Conservation (phyloP, 1,284 basidiomycete species). For the Trametes sp. region DNA sequence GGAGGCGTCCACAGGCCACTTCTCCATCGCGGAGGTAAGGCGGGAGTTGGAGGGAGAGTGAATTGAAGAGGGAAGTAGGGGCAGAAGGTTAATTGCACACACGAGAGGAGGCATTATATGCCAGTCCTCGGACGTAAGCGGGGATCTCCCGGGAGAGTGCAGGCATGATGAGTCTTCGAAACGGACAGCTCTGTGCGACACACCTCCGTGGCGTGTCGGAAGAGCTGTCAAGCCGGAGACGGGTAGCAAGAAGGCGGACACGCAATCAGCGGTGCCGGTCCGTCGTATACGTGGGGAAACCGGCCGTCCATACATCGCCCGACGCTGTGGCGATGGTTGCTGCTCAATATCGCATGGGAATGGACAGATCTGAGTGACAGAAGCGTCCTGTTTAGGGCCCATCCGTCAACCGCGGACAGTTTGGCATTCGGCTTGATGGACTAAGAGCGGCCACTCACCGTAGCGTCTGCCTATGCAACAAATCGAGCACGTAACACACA, state of each 20-base stretch:
- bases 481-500: not conserved
- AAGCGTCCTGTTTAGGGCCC: not conserved
- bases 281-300: not conserved
- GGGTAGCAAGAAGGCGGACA: conserved; percentile 10
- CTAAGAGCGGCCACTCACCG: not conserved
- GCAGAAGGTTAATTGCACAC: not conserved
- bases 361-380: conserved; percentile 12
- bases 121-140: not conserved
- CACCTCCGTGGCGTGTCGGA: conserved; percentile 22
- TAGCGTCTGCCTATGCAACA: not conserved
- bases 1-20: not conserved
- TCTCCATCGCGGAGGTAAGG: conserved; percentile 4
- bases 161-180: not conserved
- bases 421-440: conserved; percentile 18
- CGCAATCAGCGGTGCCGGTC: conserved; percentile 6
- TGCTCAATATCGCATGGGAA: not conserved
- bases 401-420: conserved; percentile 28
- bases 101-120: conserved; percentile 2
- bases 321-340: not conserved
- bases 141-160: not conserved
- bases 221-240: conserved; percentile 24
- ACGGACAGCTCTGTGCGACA: not conserved
- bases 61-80: not conserved
- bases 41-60: not conserved
- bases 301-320: not conserved